These are phyloP conservation scores for Coffea canephora DNA, from an alignment of 257 asterid species.

Conservation along the genomic window DNA sequence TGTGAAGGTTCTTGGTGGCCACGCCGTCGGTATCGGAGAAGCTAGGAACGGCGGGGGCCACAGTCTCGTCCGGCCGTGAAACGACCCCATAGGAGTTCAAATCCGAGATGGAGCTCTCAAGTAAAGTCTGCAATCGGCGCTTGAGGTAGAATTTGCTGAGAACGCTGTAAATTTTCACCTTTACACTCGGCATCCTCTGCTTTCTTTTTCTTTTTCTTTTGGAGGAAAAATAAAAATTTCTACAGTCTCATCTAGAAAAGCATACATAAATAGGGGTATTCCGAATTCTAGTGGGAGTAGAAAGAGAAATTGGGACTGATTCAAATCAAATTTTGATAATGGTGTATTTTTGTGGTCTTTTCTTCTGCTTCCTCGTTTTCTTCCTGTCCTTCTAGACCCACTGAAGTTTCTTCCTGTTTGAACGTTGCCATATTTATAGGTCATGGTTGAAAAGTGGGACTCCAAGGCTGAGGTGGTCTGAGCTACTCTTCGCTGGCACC, in stretches of 20 bases:
- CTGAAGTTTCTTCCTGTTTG: background rate
- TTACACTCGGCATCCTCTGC: slow-evolving; percentile 60
- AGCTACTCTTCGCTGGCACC: background rate
- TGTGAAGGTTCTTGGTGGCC: slow-evolving; percentile 82
- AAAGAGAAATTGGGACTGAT: background rate
- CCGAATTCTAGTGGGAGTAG: background rate
- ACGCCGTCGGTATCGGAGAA: slow-evolving; percentile 67
- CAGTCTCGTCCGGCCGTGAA: slow-evolving; percentile 57
- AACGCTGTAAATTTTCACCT: slow-evolving; percentile 60
- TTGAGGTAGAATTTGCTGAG: slow-evolving; percentile 67
- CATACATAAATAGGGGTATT: no score
- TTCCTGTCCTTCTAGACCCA: background rate
- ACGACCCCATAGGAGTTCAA: slow-evolving; percentile 39
- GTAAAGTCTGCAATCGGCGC: slow-evolving; percentile 50
- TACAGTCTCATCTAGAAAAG: background rate
- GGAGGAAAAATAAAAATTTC: background rate
- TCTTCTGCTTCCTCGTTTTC: background rate
- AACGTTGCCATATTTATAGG: background rate
- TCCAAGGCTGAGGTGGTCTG: background rate
- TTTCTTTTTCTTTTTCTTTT: background rate
- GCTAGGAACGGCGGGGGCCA: slow-evolving; percentile 57
- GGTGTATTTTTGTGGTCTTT: background rate
- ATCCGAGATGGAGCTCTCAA: slow-evolving; percentile 27
- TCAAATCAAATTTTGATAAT: slow-evolving; percentile 6
- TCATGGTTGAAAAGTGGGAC: background rate